A percentile compares a stretch with the other conserved stretches of the same genome.
Conservation (phyloP, 1,284 basidiomycete species). For the Austroboletus novae-zelandiae region DNA sequence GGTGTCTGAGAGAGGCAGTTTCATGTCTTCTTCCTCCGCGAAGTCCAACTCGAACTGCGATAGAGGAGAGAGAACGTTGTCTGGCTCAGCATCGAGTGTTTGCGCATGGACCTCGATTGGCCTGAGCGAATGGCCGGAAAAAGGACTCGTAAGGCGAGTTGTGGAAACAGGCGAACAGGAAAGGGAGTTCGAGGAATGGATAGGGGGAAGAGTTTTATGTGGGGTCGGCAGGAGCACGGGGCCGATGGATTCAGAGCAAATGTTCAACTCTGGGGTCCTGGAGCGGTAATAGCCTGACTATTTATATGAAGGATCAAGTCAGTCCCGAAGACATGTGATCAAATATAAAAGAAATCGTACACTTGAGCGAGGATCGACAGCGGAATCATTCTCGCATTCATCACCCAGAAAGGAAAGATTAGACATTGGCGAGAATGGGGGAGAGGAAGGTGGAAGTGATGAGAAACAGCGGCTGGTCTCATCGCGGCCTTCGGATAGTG, state of each 20-base stretch:
- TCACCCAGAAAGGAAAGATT: conserved; percentile 20
- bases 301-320: conserved; percentile 1
- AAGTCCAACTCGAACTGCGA: conserved; percentile 26
- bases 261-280: conserved; percentile 15
- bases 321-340: not conserved
- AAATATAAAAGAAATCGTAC: conserved; percentile 13
- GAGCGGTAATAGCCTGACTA: conserved; percentile 14
- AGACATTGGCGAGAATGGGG: conserved; percentile 30
- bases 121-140: not conserved
- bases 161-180: not conserved
- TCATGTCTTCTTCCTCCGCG: conserved; percentile 8
- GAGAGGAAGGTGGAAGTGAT: conserved; percentile 35
- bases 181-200: not conserved
- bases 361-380: conserved; percentile 10
- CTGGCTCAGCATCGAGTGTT: not conserved
- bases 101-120: not conserved
- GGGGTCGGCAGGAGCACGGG: not conserved
- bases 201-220: not conserved
- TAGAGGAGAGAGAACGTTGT: conserved; percentile 15
- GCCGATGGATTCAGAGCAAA: conserved; percentile 11
- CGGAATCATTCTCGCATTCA: conserved; percentile 10
- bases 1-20: conserved; percentile 24
- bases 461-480: conserved; percentile 17
- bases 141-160: conserved; percentile 2
- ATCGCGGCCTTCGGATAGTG: conserved; percentile 10